Conservation (phyloP, 129 eudicot species). For the Scalesia atractyloides region DNA sequence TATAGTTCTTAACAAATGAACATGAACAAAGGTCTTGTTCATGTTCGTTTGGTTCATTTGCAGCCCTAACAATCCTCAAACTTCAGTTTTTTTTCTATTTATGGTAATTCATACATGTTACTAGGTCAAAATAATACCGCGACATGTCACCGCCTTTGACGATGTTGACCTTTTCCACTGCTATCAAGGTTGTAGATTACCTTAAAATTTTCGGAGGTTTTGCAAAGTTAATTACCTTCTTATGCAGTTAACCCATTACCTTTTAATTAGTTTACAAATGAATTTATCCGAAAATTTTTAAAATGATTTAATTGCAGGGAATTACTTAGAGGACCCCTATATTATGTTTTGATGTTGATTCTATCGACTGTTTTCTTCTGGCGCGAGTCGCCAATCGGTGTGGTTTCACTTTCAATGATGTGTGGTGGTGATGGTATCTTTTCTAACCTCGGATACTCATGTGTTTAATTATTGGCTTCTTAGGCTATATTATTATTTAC, state of each 20-base stretch:
- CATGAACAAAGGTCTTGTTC: too few relatives aligned
- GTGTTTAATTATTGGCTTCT: slow-evolving; percentile 1
- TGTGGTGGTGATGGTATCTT: slow-evolving; percentile 94
- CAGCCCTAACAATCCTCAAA: neutral
- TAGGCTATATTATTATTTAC: neutral
- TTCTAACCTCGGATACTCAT: slow-evolving; percentile 16
- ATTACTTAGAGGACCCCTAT: slow-evolving; percentile 90
- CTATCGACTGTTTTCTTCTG: slow-evolving; percentile 66
- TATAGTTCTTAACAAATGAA: too few relatives aligned
- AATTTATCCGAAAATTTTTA: neutral
- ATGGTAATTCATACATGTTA: neutral
- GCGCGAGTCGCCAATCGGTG: slow-evolving; percentile 97
- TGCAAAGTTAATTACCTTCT: slow-evolving; percentile 1
- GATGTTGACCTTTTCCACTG: neutral
- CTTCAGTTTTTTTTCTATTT: neutral
- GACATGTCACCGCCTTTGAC: neutral
- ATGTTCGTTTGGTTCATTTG: too few relatives aligned
- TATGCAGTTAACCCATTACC: neutral
- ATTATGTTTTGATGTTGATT: slow-evolving; percentile 74
- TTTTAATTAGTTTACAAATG: neutral
- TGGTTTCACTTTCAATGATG: slow-evolving; percentile 88
- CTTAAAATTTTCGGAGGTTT: neutral
- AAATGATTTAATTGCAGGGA: slow-evolving; percentile 52
- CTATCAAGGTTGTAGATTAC: neutral
- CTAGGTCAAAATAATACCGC: neutral